A percentile compares a stretch with the other conserved stretches of the same genome.
phyloP scores from a whole-genome alignment of 768 basidiomycete species.

The Termitomyces sp. region DNA sequence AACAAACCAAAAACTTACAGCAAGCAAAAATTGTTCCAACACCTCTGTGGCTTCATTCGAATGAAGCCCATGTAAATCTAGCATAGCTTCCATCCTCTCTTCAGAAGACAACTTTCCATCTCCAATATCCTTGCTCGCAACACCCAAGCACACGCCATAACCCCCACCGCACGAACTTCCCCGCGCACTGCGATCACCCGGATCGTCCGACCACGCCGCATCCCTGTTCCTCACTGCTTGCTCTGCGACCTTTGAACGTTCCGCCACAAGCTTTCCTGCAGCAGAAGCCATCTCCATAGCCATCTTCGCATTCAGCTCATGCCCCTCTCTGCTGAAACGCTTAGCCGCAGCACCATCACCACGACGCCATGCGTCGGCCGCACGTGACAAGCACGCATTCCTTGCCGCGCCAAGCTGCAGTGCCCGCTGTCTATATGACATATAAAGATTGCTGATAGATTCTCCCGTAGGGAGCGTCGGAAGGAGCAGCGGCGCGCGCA shows the following conservation, averaged over 20 bases:
- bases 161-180: slow-evolving; percentile 79
- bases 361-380: slow-evolving; percentile 93
- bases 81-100: slow-evolving; percentile 82
- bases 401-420: slow-evolving; percentile 90
- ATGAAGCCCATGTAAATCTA: slow-evolving; percentile 94
- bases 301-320: slow-evolving; percentile 92
- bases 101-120: slow-evolving; percentile 63
- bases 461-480: slow-evolving; percentile 90
- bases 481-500: slow-evolving; percentile 76
- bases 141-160: slow-evolving; percentile 83
- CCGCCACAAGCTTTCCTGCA: slow-evolving; percentile 78
- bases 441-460: slow-evolving; percentile 73
- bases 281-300: slow-evolving; percentile 78
- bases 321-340: slow-evolving; percentile 89
- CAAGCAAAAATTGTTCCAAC: slow-evolving; percentile 80
- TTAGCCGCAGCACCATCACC: slow-evolving; percentile 97
- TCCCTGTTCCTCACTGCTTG: slow-evolving; percentile 71
- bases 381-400: slow-evolving; percentile 90
- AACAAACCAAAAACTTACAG: slow-evolving; percentile 54
- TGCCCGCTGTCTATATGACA: slow-evolving; percentile 82
- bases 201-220: slow-evolving; percentile 76
- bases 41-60: slow-evolving; percentile 91
- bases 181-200: slow-evolving; percentile 65
- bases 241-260: slow-evolving; percentile 71
- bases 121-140: slow-evolving; percentile 56